phyloP scores from a whole-genome alignment of 345 rosid species.

The Physaria fendleri region DNA sequence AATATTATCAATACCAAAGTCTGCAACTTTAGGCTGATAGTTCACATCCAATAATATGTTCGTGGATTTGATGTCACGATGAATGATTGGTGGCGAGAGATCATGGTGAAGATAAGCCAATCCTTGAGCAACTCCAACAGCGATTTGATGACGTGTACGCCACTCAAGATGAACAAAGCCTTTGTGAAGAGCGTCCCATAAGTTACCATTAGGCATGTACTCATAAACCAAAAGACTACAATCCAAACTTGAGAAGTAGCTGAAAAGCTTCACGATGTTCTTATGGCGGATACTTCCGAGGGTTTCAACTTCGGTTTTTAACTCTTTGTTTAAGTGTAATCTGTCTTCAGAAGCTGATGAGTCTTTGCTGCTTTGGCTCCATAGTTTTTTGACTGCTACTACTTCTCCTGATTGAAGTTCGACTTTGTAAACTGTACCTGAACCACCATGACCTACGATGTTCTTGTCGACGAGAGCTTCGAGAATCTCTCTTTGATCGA shows the following conservation, averaged over 20 bases:
- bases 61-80: conserved; percentile 89
- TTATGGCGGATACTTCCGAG: conserved; percentile 81
- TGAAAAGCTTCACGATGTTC: conserved; percentile 77
- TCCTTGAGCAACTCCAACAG: conserved; percentile 88
- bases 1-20: conserved; percentile 91
- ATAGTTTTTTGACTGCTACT: conserved; percentile 77
- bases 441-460: conserved; percentile 87
- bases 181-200: conserved; percentile 81
- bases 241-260: conserved; percentile 68
- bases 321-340: conserved; percentile 40
- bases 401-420: conserved; percentile 58
- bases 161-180: conserved; percentile 55
- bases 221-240: conserved; percentile 74
- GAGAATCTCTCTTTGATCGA: conserved; percentile 62
- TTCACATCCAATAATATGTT: conserved; percentile 70
- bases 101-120: conserved; percentile 90
- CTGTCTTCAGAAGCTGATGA: conserved; percentile 47
- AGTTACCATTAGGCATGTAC: conserved; percentile 89
- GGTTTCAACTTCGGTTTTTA: conserved; percentile 89
- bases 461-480: conserved; percentile 72
- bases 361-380: conserved; percentile 55
- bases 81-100: conserved; percentile 64
- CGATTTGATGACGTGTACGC: conserved; percentile 85
- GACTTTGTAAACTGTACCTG: conserved; percentile 72
- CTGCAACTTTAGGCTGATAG: conserved; percentile 84